A percentile compares a stretch with the other conserved stretches of the same genome.
Evolutionary conservation across 1,139 yeast genomes (phyloP).

Genomic region (Geotrichum cucujoidarum): DNA sequence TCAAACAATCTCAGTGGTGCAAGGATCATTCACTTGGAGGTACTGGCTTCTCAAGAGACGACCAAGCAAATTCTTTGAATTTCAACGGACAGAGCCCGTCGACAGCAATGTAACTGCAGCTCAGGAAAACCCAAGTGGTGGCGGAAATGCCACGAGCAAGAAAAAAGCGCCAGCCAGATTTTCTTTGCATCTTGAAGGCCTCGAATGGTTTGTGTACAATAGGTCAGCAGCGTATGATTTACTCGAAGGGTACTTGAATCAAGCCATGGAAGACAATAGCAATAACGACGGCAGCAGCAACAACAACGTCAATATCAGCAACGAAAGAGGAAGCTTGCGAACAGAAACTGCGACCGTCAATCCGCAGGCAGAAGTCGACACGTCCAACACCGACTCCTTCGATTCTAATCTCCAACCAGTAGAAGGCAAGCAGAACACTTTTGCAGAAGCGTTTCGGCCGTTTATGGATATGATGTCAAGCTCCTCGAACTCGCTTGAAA

Average conservation of each 20-base stretch:
- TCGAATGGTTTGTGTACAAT: slow-evolving; percentile 78
- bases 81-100: background rate
- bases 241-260: slow-evolving; percentile 43
- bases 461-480: slow-evolving; percentile 7
- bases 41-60: slow-evolving; percentile 61
- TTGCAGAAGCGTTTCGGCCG: slow-evolving; percentile 13
- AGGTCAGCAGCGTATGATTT: slow-evolving; percentile 71
- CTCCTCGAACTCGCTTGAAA: background rate
- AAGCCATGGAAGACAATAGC: background rate
- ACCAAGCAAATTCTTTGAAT: slow-evolving; percentile 25
- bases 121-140: background rate
- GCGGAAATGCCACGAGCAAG: slow-evolving; percentile 18
- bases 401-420: background rate
- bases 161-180: slow-evolving; percentile 57
- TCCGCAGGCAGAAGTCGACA: background rate
- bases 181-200: slow-evolving; percentile 59
- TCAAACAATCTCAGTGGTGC: slow-evolving; percentile 62
- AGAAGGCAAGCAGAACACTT: background rate
- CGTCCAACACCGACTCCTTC: background rate
- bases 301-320: background rate
- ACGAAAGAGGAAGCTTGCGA: background rate
- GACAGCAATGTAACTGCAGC: background rate
- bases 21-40: slow-evolving; percentile 79
- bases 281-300: background rate
- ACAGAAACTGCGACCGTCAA: background rate